Base-by-base conservation (phyloP, 176 grass and related monocot genomes). In the Areca catechu region DNA sequence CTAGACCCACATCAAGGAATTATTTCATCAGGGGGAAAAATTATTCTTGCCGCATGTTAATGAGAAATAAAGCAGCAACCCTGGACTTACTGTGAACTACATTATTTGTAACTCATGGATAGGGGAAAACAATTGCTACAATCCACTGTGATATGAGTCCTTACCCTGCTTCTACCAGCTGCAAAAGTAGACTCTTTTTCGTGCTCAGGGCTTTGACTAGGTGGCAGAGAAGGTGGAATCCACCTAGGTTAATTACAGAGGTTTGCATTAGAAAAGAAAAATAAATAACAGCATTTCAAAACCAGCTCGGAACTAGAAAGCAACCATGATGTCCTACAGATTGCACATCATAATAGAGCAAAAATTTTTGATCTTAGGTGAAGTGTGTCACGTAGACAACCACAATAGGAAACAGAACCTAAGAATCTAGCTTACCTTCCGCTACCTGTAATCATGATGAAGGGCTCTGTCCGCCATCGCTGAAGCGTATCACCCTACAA, bases 401-500 rank as follows among this genome's bases (percentile, higher is more conserved):
- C 10, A 12, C 34, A 43, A 12, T 43, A 12, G 5, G 28, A 7
- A 30, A 30, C 28, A 30, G 28, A 30, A 12, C 34, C 34, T 43
- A 43, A 43, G 34, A 16, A 66, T 63, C 15, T 29, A 19, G 24
- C 63, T 74, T 78, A 93, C 94, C 94, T 85, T 79, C 88, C 94
- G 69, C 94, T 98, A 65, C 88, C 88, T 24, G 81, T 83, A 61
- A 92, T 98, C 94, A 98, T 98, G 48, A 98, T 92, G 77, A 92
- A 98, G 49, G 94, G 94, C 68, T 98, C 88, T 3, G 78, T 98
- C 60, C 94, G 79, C 88, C 93, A 98, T 66, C 88, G 73, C 69
- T 93, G 94, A 78, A 98, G 76, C 63, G 94, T 98, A 81, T 98
- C 88, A 60, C 94, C 94, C 94, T 98, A 52, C 54, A 74, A 64